Evolutionary conservation across 345 rosid species (phyloP), one percentile per base, ranked within the genome.

Genomic region (Pistacia atlantica): DNA sequence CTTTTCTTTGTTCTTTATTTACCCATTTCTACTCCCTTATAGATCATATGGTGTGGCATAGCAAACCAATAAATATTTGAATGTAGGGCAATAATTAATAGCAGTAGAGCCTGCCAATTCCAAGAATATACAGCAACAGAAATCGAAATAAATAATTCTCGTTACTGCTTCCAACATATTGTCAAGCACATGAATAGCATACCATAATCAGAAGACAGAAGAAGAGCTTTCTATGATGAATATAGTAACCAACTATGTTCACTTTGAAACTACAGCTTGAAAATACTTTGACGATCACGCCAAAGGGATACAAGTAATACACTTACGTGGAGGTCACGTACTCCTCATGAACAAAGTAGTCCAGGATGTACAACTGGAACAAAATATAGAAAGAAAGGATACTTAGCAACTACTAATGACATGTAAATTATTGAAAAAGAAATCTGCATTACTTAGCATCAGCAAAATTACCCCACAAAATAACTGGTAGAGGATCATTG

Each of bases 321-420:
- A 89, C 97, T 92, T 90, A 96, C 87, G 98, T 93, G 71, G 98
- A 86, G 78, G 94, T 90, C 98, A 92, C 92, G 79, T 92, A 93
- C 82, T 96, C 97, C 77, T 96, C 98, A 48, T 93, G 69, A 72
- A 89, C 79, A 51, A 96, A 92, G 86, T 96, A 93, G 88, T 87
- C 92, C 82, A 93, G 73, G 81, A 96, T 81, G 81, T 91, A 96
- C 22, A 91, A 75, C 98, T 92, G 91, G 80, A 79, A 84, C 38
- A 79, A 54, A 25, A 75, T 31, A 59, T 16, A 73, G 68, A 58
- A 8, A 72, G 14, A 77, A 13, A 69, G 11, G 75, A 37, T 16
- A 35, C 31, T 79, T 63, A 76, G 78, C 38, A 77, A 68, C 74
- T 51, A 38, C 59, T 69, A 33, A 14, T 42, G 73, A 57, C 33